Base-by-base conservation (phyloP, 192 early-diverging fungal genomes). In the Dimargaris xerosporica region DNA sequence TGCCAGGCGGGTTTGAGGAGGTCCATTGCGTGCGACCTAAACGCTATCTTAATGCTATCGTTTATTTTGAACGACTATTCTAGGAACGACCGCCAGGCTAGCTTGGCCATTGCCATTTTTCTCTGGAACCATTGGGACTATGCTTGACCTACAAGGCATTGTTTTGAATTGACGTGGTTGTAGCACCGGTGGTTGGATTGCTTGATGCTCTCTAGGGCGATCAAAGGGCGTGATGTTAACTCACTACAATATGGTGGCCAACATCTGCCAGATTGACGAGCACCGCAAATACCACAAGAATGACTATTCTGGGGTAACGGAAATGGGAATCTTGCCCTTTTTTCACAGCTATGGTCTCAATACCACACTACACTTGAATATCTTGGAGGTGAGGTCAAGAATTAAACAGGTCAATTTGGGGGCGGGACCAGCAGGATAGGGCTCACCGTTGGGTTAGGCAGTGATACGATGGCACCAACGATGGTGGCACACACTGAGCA, bases 261-360 rank as follows among this genome's bases (percentile, higher is more conserved):
- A 85, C 55, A 64, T 78, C 28, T 64, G 72, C 61, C 82, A 85
- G 66, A 50, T 67, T 42, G 46, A 41, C n/a, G 44, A 25, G n/a
- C 55, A 66, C 45, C 64, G 65, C 34, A 51, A 26, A 25, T 42
- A 68, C 34, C 48, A 60, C 21, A 15, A 61, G 19, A n/a, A 56
- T 3, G 64, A 65, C 11, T 47, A 58, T 34, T 43, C 42, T 5
- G 46, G 48, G 5, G 28, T 48, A 15, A 29, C 41, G 0, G 17
- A 39, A 13, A 34, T 34, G 10, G 56, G 56, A 39, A 73, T 84
- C 23, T 64, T 91, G 19, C 93, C 93, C 0, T 85, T 91, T 65
- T 88, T 78, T 67, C 86, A 88, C 62, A 82, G 83, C 48, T 87
- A 82, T 61, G 85, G 83, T 7, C 70, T 85, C 45, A 76, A 80